phyloP scores from a whole-genome alignment of 2,329 filamentous ascomycete species.

The Metarhizium brunneum region DNA sequence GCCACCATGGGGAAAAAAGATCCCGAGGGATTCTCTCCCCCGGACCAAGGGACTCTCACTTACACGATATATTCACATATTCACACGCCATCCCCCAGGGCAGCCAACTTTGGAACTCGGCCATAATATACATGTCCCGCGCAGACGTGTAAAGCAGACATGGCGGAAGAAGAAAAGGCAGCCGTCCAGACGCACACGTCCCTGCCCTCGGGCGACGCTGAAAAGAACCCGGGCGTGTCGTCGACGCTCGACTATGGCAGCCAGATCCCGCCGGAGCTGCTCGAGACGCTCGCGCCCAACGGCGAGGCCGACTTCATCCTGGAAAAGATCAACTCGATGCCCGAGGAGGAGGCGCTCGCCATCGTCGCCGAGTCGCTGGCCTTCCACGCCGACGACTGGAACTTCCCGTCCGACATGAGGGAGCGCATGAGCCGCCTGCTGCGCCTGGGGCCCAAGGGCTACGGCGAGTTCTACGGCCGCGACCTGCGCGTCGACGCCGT shows the following conservation, averaged over 20 bases:
- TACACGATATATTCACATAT: no score
- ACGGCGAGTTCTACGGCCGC: conserved; percentile 30
- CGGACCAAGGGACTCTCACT: no score
- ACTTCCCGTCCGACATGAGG: conserved; percentile 33
- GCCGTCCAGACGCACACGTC: background rate
- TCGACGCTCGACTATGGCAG: conserved; percentile 15
- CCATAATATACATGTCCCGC: no score
- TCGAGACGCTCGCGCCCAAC: conserved; percentile 32
- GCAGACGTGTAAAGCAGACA: background rate
- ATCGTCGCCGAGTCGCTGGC: conserved; percentile 27
- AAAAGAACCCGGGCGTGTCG: conserved; percentile 1
- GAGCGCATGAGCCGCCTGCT: conserved; percentile 30
- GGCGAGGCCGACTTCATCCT: conserved; percentile 30
- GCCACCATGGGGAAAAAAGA: no score
- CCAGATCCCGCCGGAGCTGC: conserved; percentile 28
- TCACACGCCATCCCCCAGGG: no score
- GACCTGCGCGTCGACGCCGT: conserved; percentile 31
- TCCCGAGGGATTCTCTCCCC: no score
- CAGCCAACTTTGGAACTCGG: no score
- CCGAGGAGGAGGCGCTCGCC: conserved; percentile 30
- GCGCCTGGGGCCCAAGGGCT: conserved; percentile 24
- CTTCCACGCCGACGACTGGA: conserved; percentile 34
- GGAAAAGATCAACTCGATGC: conserved; percentile 31
- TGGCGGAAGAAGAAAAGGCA: background rate
- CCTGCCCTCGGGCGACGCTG: background rate